Conservation (phyloP, 1,139 yeast genomes). For the Pichia sp. region DNA sequence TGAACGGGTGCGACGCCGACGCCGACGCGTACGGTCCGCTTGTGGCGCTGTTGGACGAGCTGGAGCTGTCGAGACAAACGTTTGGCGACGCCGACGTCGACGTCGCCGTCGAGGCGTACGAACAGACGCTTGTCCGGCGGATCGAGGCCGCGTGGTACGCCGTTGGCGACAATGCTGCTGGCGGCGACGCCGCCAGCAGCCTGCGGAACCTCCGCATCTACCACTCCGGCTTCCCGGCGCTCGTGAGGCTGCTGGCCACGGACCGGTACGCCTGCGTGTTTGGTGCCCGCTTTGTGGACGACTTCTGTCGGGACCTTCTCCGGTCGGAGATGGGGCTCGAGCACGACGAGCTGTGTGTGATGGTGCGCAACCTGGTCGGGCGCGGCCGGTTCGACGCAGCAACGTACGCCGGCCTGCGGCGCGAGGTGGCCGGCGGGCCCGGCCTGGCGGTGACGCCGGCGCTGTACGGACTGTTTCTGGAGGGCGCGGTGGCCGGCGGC, state of each 20-base stretch:
- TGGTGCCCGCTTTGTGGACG: neutral
- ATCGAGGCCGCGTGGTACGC: conserved; percentile 12
- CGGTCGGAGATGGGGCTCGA: conserved; percentile 7
- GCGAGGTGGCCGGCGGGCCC: conserved; percentile 11
- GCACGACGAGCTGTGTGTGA: conserved; percentile 7
- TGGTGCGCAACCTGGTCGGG: conserved; percentile 6
- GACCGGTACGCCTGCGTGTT: neutral
- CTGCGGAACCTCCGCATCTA: neutral
- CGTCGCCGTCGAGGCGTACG: neutral
- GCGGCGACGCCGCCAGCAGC: neutral
- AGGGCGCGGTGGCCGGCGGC: conserved; percentile 17
- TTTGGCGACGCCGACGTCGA: neutral
- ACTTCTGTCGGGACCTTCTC: conserved; percentile 12
- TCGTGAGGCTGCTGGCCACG: neutral
- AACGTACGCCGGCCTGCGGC: conserved; percentile 14
- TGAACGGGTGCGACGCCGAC: neutral
- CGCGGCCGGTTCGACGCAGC: conserved; percentile 14
- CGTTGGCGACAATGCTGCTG: neutral
- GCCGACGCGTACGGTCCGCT: neutral
- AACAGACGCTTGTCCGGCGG: neutral
- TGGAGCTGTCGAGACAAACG: neutral
- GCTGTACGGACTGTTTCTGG: conserved; percentile 21
- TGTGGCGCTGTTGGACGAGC: conserved; percentile 5
- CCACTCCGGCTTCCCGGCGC: neutral
- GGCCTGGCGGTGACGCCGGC: conserved; percentile 11